Percentiles rank a stretch among this genome's conserved stretches.
Evolutionary conservation across 495 filamentous ascomycete genomes (phyloP).

Genomic region (Podospora tetraspora): DNA sequence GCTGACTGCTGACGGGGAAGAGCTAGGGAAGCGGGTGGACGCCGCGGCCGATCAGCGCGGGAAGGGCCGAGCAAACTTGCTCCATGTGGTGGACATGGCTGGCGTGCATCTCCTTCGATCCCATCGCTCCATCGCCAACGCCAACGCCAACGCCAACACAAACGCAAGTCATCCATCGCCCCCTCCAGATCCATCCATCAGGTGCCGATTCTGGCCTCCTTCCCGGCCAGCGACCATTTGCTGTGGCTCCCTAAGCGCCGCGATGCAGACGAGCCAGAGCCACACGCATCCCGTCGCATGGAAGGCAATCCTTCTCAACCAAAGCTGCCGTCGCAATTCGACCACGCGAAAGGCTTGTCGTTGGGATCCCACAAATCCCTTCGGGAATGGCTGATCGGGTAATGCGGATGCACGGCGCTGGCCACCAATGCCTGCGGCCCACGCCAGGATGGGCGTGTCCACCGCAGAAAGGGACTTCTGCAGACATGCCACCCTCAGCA

Average conservation of each 20-base stretch:
- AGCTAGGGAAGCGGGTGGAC: neutral
- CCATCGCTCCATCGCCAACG: neutral
- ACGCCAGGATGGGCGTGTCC: neutral
- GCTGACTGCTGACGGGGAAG: neutral
- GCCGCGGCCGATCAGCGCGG: conserved; percentile 11
- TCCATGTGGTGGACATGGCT: too few species aligned
- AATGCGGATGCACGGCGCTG: neutral
- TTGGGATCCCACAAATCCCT: neutral
- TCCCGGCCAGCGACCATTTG: neutral
- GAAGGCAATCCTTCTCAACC: neutral
- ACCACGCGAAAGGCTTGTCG: neutral
- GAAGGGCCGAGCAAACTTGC: conserved; percentile 8
- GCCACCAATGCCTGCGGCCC: neutral
- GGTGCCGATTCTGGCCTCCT: neutral
- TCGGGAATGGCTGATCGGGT: neutral
- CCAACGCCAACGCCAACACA: neutral
- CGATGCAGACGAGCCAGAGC: conserved; percentile 1
- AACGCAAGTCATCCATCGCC: neutral
- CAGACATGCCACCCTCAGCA: neutral
- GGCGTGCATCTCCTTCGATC: neutral
- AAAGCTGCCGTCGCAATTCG: conserved; percentile 2
- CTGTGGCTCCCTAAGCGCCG: conserved; percentile 3
- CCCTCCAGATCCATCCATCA: neutral
- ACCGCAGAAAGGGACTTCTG: neutral
- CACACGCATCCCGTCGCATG: conserved; percentile 2